A percentile compares a stretch with the other conserved stretches of the same genome.
Evolutionary conservation across 768 basidiomycete species (phyloP).

Genomic region (Punctularia strigosozonata): DNA sequence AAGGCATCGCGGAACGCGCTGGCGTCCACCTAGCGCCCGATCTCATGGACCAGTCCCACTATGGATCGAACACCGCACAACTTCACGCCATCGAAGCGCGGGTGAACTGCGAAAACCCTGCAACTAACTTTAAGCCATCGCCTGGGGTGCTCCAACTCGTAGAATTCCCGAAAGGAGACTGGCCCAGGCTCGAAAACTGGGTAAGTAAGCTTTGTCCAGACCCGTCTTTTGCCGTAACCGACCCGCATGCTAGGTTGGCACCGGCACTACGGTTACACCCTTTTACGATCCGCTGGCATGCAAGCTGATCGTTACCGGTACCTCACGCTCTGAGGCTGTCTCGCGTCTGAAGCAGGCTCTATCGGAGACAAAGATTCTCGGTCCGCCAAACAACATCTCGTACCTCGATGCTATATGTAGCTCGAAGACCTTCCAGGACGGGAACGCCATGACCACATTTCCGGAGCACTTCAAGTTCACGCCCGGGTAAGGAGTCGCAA

Average conservation of each 20-base stretch:
- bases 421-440: conserved; percentile 25
- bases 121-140: conserved; percentile 41
- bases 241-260: conserved; percentile 12
- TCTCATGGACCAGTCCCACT: conserved; percentile 27
- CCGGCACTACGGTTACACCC: conserved; percentile 37
- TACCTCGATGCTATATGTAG: conserved; percentile 36
- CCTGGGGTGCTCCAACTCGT: conserved; percentile 55
- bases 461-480: conserved; percentile 29
- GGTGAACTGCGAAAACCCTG: conserved; percentile 53
- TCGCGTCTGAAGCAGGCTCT: conserved; percentile 28
- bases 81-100: conserved; percentile 43
- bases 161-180: conserved; percentile 25
- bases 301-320: conserved; percentile 46
- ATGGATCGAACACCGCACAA: conserved; percentile 13
- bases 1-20: conserved; percentile 31
- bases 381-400: conserved; percentile 49
- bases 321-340: conserved; percentile 33
- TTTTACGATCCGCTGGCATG: conserved; percentile 48
- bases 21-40: conserved; percentile 30
- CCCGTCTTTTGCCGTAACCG: conserved; percentile 1
- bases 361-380: conserved; percentile 29
- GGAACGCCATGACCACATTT: conserved; percentile 36
- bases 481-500: conserved; percentile 26
- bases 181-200: conserved; percentile 55
- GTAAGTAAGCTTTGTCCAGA: conserved; percentile 21